phyloP scores from a whole-genome alignment of 805 yeast species.

The Torulaspora maleeae region DNA sequence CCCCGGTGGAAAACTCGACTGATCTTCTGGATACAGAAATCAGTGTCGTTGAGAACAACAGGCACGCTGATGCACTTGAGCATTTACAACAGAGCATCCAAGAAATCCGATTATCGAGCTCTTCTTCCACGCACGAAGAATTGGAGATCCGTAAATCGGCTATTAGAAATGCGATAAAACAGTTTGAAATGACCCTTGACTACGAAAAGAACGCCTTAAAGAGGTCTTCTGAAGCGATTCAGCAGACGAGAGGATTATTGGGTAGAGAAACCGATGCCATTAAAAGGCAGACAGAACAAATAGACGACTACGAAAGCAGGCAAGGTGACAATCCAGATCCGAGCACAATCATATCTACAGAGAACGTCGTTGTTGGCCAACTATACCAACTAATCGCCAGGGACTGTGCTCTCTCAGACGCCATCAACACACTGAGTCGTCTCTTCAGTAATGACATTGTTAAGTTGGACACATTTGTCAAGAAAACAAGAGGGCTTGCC shows the following conservation, averaged over 20 bases:
- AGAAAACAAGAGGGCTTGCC: constrained; percentile 50
- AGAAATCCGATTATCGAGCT: constrained; percentile 13
- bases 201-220: constrained; percentile 35
- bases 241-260: constrained; percentile 31
- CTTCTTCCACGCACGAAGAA: constrained; percentile 4
- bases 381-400: constrained; percentile 48
- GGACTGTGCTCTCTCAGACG: constrained; percentile 67
- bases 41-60: constrained; percentile 7
- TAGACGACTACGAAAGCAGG: constrained; percentile 19
- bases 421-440: constrained; percentile 46
- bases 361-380: constrained; percentile 53
- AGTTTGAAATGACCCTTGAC: constrained; percentile 36
- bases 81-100: constrained; percentile 14
- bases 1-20: constrained; percentile 1
- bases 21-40: constrained; percentile 14
- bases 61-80: constrained; percentile 16
- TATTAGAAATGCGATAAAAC: constrained; percentile 36
- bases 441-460: constrained; percentile 21
- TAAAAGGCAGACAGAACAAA: constrained; percentile 31
- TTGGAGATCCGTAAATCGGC: constrained; percentile 11
- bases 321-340: constrained; percentile 35
- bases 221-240: constrained; percentile 24
- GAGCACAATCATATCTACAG: constrained; percentile 46
- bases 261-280: constrained; percentile 31
- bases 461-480: constrained; percentile 28